Evolutionary conservation across 169 alveolate genomes (phyloP).

Genomic region (Plasmodium cynomolgi): DNA sequence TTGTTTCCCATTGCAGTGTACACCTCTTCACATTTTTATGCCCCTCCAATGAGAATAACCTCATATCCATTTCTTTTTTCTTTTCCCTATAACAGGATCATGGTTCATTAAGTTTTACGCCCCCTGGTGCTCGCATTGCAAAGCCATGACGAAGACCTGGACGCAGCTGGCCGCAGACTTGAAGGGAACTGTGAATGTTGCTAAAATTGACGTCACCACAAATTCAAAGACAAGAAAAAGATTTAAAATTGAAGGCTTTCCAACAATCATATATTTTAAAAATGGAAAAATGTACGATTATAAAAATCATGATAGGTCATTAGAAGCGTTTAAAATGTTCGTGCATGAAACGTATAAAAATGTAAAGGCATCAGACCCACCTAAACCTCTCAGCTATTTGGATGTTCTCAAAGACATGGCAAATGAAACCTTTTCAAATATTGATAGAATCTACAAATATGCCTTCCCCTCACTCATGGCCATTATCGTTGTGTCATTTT

Average conservation of each 20-base stretch:
- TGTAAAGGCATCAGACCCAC: conserved; percentile 44
- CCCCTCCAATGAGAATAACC: neutral
- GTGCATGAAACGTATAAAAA: conserved; percentile 75
- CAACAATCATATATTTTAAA: conserved; percentile 94
- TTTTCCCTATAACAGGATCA: conserved; percentile 77
- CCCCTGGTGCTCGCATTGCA: conserved; percentile 95
- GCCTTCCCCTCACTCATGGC: conserved; percentile 55
- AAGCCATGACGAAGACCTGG: conserved; percentile 91
- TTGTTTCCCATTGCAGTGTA: neutral
- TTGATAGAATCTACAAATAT: conserved; percentile 59
- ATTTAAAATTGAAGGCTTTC: conserved; percentile 94
- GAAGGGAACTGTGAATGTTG: conserved; percentile 86
- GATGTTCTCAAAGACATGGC: conserved; percentile 53
- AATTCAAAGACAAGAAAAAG: conserved; percentile 84
- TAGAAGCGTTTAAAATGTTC: conserved; percentile 79
- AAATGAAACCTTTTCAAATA: conserved; percentile 39
- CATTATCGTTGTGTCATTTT: conserved; percentile 30
- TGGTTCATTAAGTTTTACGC: conserved; percentile 95
- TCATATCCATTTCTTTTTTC: neutral
- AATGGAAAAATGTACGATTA: conserved; percentile 92
- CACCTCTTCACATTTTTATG: neutral
- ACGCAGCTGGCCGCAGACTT: conserved; percentile 94
- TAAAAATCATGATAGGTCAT: conserved; percentile 79
- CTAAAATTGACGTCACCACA: conserved; percentile 87
- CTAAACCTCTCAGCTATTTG: conserved; percentile 28